Conservation (phyloP, 768 basidiomycete species). For the Pluteus cervinus region DNA sequence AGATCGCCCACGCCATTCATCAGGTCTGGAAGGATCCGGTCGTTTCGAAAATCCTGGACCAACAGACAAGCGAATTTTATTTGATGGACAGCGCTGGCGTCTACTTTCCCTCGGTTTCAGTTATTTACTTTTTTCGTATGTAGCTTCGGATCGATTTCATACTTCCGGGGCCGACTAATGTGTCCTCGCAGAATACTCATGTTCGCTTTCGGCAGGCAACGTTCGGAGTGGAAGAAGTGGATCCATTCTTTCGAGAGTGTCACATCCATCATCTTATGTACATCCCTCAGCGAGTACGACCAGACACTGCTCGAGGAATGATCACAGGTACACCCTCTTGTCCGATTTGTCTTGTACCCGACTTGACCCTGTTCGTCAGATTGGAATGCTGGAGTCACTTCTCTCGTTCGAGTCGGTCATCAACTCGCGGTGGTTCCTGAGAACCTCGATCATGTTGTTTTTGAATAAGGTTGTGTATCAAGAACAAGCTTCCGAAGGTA, state of each 20-base stretch:
- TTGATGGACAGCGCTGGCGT: slow-evolving; percentile 81
- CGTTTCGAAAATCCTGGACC: slow-evolving; percentile 43
- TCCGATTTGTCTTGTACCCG: background rate
- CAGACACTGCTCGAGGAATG: slow-evolving; percentile 63
- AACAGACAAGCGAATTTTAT: slow-evolving; percentile 72
- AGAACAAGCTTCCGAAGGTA: slow-evolving; percentile 71
- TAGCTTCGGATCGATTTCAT: slow-evolving; percentile 51
- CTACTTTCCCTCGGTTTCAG: background rate
- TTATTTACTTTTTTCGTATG: slow-evolving; percentile 1
- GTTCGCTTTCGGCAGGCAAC: slow-evolving; percentile 76
- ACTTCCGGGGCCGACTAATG: too few species aligned
- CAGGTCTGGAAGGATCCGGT: slow-evolving; percentile 68
- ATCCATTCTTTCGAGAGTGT: slow-evolving; percentile 51
- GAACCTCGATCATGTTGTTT: slow-evolving; percentile 87
- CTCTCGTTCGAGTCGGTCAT: slow-evolving; percentile 88
- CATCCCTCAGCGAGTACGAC: slow-evolving; percentile 68
- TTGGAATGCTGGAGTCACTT: slow-evolving; percentile 89
- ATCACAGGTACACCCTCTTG: slow-evolving; percentile 41
- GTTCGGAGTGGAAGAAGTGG: slow-evolving; percentile 79
- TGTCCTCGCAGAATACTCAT: slow-evolving; percentile 47
- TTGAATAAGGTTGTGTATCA: slow-evolving; percentile 92
- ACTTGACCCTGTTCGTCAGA: too few species aligned
- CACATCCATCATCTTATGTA: slow-evolving; percentile 65
- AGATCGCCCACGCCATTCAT: slow-evolving; percentile 61
- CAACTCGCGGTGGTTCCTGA: slow-evolving; percentile 89